phyloP scores from a whole-genome alignment of 805 yeast genomes.

The Schwanniomyces sp. region DNA sequence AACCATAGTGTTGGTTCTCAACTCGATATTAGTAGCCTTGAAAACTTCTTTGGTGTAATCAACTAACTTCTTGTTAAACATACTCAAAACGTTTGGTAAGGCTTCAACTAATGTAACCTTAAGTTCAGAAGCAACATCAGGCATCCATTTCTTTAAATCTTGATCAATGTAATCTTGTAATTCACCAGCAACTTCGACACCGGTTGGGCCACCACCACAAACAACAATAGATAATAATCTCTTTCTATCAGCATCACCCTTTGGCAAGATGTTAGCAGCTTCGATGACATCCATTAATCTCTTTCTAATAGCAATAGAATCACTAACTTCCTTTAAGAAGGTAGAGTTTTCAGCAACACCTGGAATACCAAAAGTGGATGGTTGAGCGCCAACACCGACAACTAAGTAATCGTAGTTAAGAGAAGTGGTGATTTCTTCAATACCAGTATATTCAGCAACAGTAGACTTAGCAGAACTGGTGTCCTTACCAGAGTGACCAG shows the following conservation, averaged over 20 bases:
- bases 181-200: conserved; percentile 97
- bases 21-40: conserved; percentile 62
- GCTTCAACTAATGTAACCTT: conserved; percentile 88
- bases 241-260: conserved; percentile 74
- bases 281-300: conserved; percentile 86
- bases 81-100: conserved; percentile 79
- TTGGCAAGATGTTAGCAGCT: conserved; percentile 79
- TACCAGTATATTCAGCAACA: conserved; percentile 38
- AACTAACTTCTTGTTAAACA: conserved; percentile 67
- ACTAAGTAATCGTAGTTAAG: conserved; percentile 79
- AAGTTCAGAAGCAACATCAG: conserved; percentile 78
- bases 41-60: conserved; percentile 81
- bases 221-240: conserved; percentile 85
- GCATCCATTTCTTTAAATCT: conserved; percentile 87
- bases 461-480: conserved; percentile 43
- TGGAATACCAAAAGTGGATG: conserved; percentile 91
- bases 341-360: conserved; percentile 89
- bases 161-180: conserved; percentile 91
- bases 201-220: conserved; percentile 99
- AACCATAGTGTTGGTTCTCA: conserved; percentile 84
- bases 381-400: conserved; percentile 93
- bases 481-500: conserved; percentile 54
- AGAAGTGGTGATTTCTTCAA: conserved; percentile 46
- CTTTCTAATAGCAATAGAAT: conserved; percentile 80
- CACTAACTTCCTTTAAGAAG: conserved; percentile 86